A percentile compares a stretch with the other conserved stretches of the same genome.
These are phyloP conservation scores for Skeletonema menzelii DNA, from an alignment of 108 stramenopile species.

Conservation along the genomic window DNA sequence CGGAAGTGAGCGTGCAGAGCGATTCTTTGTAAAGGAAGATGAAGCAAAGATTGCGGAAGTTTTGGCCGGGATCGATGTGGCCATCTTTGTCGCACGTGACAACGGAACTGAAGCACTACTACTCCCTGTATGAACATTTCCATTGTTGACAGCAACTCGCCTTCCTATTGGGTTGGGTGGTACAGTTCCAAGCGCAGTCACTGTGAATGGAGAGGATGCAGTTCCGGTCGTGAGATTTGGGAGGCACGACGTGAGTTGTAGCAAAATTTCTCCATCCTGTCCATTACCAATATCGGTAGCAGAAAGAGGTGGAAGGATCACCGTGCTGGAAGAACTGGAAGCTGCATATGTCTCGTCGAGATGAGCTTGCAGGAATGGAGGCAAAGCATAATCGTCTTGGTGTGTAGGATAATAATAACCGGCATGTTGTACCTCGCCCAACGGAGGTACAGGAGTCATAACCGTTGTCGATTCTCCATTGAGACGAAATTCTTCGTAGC, in stretches of 20 bases:
- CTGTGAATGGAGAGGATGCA: not conserved
- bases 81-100: not conserved
- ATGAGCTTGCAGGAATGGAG: constrained; percentile 36
- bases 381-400: constrained; percentile 26
- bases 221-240: not conserved
- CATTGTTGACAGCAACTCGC: not conserved
- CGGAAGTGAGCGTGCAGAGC: constrained; percentile 25
- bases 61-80: not conserved
- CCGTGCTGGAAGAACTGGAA: constrained; percentile 8
- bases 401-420: not conserved
- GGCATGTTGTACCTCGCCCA: not conserved
- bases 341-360: constrained; percentile 45
- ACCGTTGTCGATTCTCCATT: not conserved
- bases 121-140: not conserved
- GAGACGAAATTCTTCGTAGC: constrained; percentile 9
- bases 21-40: not conserved
- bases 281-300: not conserved
- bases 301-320: not conserved
- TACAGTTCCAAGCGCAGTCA: constrained; percentile 21
- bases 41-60: constrained; percentile 8
- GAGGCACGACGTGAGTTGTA: constrained; percentile 33
- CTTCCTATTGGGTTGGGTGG: constrained; percentile 4
- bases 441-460: not conserved
- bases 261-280: constrained; percentile 9
- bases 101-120: not conserved